Percentiles rank a stretch among this genome's conserved stretches.
phyloP scores from a whole-genome alignment of 164 flowering plant genomes.

The Pachysandra terminalis region DNA sequence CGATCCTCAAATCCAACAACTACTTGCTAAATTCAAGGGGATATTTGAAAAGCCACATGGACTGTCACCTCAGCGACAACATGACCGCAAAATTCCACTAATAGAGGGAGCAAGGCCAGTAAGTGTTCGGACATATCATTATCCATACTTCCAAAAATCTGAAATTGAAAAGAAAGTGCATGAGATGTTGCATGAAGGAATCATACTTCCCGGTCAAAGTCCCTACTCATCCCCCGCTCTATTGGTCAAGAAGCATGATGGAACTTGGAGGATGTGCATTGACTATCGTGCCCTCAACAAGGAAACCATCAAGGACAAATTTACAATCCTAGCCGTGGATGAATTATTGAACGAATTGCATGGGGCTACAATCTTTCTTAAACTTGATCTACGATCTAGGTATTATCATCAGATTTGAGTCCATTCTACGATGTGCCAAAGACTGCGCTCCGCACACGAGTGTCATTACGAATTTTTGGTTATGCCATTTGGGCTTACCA shows the following conservation, averaged over 20 bases:
- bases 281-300: too few relatives aligned
- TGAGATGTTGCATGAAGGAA: not conserved
- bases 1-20: too few relatives aligned
- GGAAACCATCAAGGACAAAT: constrained; percentile 10
- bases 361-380: constrained; percentile 10
- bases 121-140: not conserved
- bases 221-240: not conserved
- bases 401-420: constrained; percentile 21
- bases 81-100: too few relatives aligned
- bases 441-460: constrained; percentile 6
- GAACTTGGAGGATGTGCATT: too few relatives aligned
- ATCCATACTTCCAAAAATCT: not conserved
- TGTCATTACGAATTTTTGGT: not conserved
- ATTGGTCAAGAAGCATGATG: too few relatives aligned
- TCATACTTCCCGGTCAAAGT: not conserved
- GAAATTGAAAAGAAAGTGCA: not conserved
- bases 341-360: constrained; percentile 8
- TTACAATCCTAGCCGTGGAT: not conserved
- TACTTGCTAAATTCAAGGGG: too few relatives aligned
- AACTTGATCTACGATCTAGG: constrained; percentile 10
- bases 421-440: not conserved
- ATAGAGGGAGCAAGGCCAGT: too few relatives aligned
- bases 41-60: too few relatives aligned
- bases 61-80: too few relatives aligned
- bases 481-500: not conserved